phyloP scores from a whole-genome alignment of 2,329 filamentous ascomycete species.

The Aspergillus thermomutatus region DNA sequence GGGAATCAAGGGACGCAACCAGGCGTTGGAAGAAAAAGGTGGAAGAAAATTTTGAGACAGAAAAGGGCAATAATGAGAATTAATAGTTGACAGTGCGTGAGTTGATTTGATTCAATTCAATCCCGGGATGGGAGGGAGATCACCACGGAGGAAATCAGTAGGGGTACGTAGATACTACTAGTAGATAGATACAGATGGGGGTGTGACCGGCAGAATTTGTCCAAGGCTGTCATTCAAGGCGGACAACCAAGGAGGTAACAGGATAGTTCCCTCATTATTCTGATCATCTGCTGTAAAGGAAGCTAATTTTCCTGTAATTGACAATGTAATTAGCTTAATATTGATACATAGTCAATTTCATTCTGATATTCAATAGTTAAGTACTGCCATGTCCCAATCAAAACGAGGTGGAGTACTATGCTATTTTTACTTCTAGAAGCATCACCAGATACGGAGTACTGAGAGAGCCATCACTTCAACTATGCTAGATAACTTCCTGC shows the following conservation, averaged over 20 bases:
- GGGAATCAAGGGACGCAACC: neutral
- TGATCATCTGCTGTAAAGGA: neutral
- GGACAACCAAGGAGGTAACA: too few species aligned
- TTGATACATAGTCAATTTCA: neutral
- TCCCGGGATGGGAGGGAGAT: neutral
- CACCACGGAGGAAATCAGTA: too few species aligned
- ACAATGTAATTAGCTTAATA: neutral
- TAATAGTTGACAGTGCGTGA: neutral
- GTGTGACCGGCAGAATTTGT: neutral
- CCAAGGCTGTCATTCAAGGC: neutral
- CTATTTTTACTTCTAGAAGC: neutral
- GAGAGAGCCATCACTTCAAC: too few species aligned
- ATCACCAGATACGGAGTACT: neutral
- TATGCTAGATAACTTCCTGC: neutral
- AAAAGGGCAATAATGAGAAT: neutral
- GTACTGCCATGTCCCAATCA: too few species aligned
- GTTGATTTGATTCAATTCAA: too few species aligned
- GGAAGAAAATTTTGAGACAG: conserved; percentile 1
- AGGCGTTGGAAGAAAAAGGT: neutral
- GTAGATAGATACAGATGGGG: neutral
- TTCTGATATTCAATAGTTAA: too few species aligned
- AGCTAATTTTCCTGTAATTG: neutral
- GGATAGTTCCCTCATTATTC: too few species aligned
- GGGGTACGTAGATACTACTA: too few species aligned
- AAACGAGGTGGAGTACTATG: neutral